Evolutionary conservation across 331 rosid species (phyloP).

Genomic region (Rosa hybrid): DNA sequence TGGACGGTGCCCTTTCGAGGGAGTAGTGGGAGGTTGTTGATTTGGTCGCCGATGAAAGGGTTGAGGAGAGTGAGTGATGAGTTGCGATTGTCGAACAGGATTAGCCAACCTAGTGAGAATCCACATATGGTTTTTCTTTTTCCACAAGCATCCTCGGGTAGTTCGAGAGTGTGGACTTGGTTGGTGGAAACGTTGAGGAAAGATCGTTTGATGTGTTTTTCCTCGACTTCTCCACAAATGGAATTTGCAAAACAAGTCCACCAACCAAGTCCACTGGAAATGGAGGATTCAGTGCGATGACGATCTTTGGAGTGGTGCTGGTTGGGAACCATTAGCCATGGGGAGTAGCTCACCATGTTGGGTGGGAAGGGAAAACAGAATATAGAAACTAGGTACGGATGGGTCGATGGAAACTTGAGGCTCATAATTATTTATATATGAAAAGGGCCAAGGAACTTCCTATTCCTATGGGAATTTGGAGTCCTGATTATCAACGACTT

Average conservation of each 20-base stretch:
- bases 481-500: background rate
- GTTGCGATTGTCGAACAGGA: background rate
- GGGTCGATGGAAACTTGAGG: background rate
- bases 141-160: background rate
- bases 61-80: slow-evolving; percentile 13
- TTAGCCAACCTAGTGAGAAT: slow-evolving; percentile 13
- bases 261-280: background rate
- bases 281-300: background rate
- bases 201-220: background rate
- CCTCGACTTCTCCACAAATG: background rate
- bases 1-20: background rate
- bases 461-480: background rate
- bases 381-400: background rate
- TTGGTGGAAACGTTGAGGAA: slow-evolving; percentile 1
- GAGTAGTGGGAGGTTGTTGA: background rate
- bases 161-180: background rate
- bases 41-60: slow-evolving; percentile 2
- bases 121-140: slow-evolving; percentile 6
- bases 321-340: slow-evolving; percentile 23
- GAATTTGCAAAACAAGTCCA: background rate
- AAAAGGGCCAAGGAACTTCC: background rate
- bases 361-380: background rate
- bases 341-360: slow-evolving; percentile 2
- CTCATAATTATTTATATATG: background rate
- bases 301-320: background rate